Conservation (phyloP, 352 stramenopile species). For the Proteromonas lacertae region DNA sequence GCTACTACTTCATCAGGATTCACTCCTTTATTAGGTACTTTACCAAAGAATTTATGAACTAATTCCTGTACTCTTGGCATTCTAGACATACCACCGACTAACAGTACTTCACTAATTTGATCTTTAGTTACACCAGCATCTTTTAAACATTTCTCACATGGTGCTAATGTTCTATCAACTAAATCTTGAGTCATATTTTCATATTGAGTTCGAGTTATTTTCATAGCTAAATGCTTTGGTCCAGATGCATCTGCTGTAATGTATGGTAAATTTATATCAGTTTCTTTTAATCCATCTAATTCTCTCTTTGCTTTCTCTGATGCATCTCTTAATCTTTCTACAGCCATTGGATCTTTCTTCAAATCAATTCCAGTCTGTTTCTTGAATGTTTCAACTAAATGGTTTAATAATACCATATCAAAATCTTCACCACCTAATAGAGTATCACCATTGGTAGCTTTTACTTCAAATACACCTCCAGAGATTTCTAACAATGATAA, state of each 20-base stretch:
- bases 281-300: constrained; percentile 72
- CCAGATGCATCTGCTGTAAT: constrained; percentile 81
- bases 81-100: constrained; percentile 86
- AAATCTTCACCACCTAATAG: constrained; percentile 82
- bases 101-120: constrained; percentile 82
- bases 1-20: constrained; percentile 94
- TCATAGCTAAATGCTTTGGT: constrained; percentile 84
- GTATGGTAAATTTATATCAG: constrained; percentile 75
- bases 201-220: constrained; percentile 50
- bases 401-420: constrained; percentile 63
- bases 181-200: constrained; percentile 67
- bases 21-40: constrained; percentile 65
- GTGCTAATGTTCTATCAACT: constrained; percentile 60
- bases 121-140: constrained; percentile 40
- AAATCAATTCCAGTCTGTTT: constrained; percentile 72
- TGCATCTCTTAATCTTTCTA: constrained; percentile 67
- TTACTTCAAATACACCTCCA: constrained; percentile 67
- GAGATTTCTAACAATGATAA: constrained; percentile 86
- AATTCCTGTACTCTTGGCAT: constrained; percentile 88
- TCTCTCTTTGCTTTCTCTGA: constrained; percentile 69
- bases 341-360: constrained; percentile 55
- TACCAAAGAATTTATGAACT: constrained; percentile 79
- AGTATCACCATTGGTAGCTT: constrained; percentile 76
- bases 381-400: constrained; percentile 69
- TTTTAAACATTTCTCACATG: constrained; percentile 41